phyloP scores from a whole-genome alignment of 1,139 yeast species.

The Torulaspora globosa region DNA sequence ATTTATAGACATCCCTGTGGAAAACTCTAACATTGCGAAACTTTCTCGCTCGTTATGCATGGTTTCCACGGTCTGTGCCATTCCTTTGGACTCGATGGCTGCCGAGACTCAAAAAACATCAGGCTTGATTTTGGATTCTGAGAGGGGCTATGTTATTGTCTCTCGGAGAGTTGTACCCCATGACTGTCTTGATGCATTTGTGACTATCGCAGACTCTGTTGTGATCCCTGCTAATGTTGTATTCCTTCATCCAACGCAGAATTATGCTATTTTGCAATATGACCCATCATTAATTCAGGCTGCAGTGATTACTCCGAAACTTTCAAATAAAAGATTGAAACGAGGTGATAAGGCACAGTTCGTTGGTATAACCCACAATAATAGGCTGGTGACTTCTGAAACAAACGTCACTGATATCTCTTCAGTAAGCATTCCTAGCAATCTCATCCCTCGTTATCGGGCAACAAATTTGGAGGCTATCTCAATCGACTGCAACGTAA shows the following conservation, averaged over 20 bases:
- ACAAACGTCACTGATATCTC: conserved; percentile 75
- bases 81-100: conserved; percentile 71
- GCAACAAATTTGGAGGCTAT: conserved; percentile 81
- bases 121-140: conserved; percentile 79
- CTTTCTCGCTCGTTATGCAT: conserved; percentile 61
- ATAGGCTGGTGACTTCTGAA: conserved; percentile 68
- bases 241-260: conserved; percentile 83
- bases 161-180: conserved; percentile 80
- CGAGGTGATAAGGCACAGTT: conserved; percentile 75
- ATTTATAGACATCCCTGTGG: conserved; percentile 65
- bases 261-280: conserved; percentile 78
- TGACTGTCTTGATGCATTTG: conserved; percentile 71
- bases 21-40: conserved; percentile 52
- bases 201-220: conserved; percentile 82
- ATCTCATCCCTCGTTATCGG: conserved; percentile 72
- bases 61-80: conserved; percentile 60
- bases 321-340: conserved; percentile 54
- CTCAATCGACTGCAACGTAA: conserved; percentile 65
- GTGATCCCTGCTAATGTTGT: conserved; percentile 77
- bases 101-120: conserved; percentile 59
- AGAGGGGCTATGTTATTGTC: conserved; percentile 71
- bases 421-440: conserved; percentile 69
- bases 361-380: conserved; percentile 71
- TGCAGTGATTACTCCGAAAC: conserved; percentile 58
- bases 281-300: conserved; percentile 71